Conservation (phyloP, 495 filamentous ascomycete genomes). For the Penicillium coffeae region DNA sequence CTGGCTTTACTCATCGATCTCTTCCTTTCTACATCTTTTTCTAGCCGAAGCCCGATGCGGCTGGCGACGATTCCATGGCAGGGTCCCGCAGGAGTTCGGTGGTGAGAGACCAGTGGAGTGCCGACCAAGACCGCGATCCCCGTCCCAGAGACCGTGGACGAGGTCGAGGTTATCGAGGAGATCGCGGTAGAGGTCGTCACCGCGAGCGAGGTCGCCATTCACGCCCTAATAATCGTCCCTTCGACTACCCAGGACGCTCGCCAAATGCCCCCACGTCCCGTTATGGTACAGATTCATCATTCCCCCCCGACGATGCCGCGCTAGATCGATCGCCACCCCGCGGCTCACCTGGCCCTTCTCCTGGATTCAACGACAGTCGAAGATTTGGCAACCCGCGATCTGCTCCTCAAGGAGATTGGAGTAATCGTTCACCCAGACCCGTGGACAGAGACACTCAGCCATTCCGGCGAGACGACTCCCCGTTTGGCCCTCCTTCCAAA, state of each 20-base stretch:
- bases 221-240: constrained; percentile 29
- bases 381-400: constrained; percentile 11
- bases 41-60: constrained; percentile 38
- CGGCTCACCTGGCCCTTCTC: constrained; percentile 28
- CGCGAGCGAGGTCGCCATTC: constrained; percentile 32
- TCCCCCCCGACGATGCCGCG: constrained; percentile 29
- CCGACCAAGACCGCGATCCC: constrained; percentile 40
- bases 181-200: constrained; percentile 33
- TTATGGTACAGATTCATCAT: constrained; percentile 28
- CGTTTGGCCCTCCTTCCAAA: constrained; percentile 35
- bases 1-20: constrained; percentile 3
- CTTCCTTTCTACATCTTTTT: constrained; percentile 7
- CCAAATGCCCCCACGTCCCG: constrained; percentile 29
- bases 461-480: constrained; percentile 29
- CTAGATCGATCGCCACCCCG: constrained; percentile 26
- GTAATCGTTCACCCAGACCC: constrained; percentile 11
- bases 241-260: constrained; percentile 31
- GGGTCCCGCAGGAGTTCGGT: constrained; percentile 54
- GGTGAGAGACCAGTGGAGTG: constrained; percentile 57
- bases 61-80: constrained; percentile 48
- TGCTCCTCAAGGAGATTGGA: constrained; percentile 18
- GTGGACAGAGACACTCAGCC: constrained; percentile 20
- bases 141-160: constrained; percentile 35
- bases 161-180: constrained; percentile 35
- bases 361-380: constrained; percentile 11